These are phyloP conservation scores for Penicillium tannophilum DNA, from an alignment of 495 filamentous ascomycete species.

Conservation along the genomic window DNA sequence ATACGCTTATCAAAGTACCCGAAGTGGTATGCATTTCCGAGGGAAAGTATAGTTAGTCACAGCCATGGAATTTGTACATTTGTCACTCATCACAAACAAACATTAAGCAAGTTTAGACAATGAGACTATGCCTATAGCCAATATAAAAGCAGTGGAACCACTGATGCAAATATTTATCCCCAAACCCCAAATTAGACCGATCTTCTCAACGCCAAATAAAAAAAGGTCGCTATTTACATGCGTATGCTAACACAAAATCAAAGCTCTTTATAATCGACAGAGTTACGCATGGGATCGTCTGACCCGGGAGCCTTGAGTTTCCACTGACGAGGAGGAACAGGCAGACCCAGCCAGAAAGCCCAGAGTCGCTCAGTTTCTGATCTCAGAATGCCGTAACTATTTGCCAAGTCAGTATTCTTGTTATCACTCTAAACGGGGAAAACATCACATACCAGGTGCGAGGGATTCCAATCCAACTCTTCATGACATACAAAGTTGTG, in stretches of 20 bases:
- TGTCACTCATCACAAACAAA: background rate
- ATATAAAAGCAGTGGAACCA: slow-evolving; percentile 2
- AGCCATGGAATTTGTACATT: too few relatives aligned
- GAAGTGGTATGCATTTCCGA: background rate
- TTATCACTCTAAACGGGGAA: background rate
- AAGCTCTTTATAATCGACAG: background rate
- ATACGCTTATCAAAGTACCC: slow-evolving; percentile 5
- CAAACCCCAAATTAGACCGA: slow-evolving; percentile 3
- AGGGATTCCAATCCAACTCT: slow-evolving; percentile 70
- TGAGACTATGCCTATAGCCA: background rate
- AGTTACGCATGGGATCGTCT: background rate
- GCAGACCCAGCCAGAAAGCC: slow-evolving; percentile 78
- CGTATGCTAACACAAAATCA: slow-evolving; percentile 13
- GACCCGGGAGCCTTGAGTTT: slow-evolving; percentile 50
- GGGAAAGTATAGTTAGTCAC: background rate
- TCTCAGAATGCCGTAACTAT: slow-evolving; percentile 61
- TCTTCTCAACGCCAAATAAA: slow-evolving; percentile 14
- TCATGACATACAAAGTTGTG: slow-evolving; percentile 65
- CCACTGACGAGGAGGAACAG: slow-evolving; percentile 71
- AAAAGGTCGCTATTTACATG: slow-evolving; percentile 17
- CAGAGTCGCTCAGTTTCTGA: slow-evolving; percentile 65
- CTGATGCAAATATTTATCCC: slow-evolving; percentile 5
- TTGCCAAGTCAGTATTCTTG: background rate
- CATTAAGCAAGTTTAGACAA: background rate
- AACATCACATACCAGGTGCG: slow-evolving; percentile 63